Base-by-base conservation (phyloP, 2,329 filamentous ascomycete species). In the Acephala macrosclerotiorum region DNA sequence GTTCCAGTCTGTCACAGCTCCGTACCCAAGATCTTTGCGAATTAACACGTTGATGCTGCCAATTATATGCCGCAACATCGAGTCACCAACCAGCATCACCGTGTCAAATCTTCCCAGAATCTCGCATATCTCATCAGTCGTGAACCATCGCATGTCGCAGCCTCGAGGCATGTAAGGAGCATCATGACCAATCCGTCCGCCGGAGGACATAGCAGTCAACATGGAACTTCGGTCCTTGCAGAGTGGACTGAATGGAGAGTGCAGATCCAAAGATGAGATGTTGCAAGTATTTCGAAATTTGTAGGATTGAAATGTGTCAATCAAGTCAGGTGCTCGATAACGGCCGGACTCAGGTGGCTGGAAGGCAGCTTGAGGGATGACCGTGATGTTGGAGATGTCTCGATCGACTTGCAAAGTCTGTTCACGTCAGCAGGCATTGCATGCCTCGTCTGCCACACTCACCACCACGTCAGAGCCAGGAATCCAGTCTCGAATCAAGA, bases 1-100 rank as follows among this genome's bases (percentile, higher is more conserved):
- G 64, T 83, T 83, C 81, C 81, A 84, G 68, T 82, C 77, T 3
- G 81, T 83, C 14, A 83, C 81, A 45, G 80, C 81, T 11, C 81
- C 82, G 65, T 83, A 83, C 7, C 81, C 81, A 29, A 84, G 67
- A 69, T 84, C 78, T 66, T 80, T 79, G 7, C 81, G 74, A 36
- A 83, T 69, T 42, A 83, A 71, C 6, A 83, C 77, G 65, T 83
- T 83, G 60, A 84, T 69, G 47, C 80, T 80, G 0, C 81, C 82
- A 38, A 82, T 80, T 14, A 83, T 77, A 71, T 84, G 82, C 47
- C 81, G 75, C 70, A 83, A 71, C 81, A 84, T 83, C 16, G 80
- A 83, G 68, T 83, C 81, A 3, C 81, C 82, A 6, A 82, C 73
- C n/a, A 83, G 71, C 47, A 83, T 72, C 40, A 84, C 79, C 64